Evolutionary conservation across 345 rosid species (phyloP), one percentile per base, ranked within the genome.

Genomic region (Turnera subulata): DNA sequence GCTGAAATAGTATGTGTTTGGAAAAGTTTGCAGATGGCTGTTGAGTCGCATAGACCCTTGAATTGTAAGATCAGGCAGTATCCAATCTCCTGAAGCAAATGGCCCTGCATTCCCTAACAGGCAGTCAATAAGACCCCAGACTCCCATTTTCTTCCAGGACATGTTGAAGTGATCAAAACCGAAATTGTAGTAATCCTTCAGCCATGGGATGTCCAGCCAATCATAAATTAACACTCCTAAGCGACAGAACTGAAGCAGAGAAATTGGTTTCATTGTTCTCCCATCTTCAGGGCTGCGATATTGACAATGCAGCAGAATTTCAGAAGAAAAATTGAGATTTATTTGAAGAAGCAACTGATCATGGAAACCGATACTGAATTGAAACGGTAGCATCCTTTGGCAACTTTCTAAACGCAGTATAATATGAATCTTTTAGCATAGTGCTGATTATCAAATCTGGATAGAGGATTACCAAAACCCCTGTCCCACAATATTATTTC

Each of bases 151-250:
- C 80, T 56, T 90, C 85, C 99, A 69, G 0, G 96, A 78, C 77
- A 88, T 70, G 78, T 82, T 80, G 58, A 80, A 94, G 66, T 94
- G 99, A 59, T 90, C 97, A 33, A 94, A 94, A 38, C 99, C 99
- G 18, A 94, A 94, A 59, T 82, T 85, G 80, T 94, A 94, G 62
- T 87, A 94, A 40, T 71, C 58, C 69, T 90, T 94, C 14, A 94
- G 78, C 92, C 85, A 88, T 1, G 84, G 64, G 47, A 94, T 90
- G 70, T 90, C 97, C 13, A 94, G 61, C 99, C 99, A 94, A 40
- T 94, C 99, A 24, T 90, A 94, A 37, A 90, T 67, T 68, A 88
- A 75, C 39, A 80, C 90, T 50, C 99, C 97, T 24, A 94, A 17
- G 48, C 91, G 90, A 46, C 88, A 84, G 10, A 90, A 40, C 65